These are phyloP conservation scores for Hygrocybe coccinea DNA, from an alignment of 768 basidiomycete genomes.

Conservation along the genomic window DNA sequence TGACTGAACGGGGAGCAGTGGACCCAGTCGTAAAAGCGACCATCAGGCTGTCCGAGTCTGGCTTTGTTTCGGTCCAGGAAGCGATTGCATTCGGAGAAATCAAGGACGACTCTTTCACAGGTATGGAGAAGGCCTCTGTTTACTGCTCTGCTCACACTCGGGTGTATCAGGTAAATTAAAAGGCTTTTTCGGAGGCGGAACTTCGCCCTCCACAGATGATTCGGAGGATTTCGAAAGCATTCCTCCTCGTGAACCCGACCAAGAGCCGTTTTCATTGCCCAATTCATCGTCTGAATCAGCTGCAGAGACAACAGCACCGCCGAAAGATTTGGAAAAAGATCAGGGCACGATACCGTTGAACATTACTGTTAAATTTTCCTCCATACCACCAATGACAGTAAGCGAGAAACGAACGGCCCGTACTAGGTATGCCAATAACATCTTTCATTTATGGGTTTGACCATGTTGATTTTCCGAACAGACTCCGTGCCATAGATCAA, in stretches of 20 bases:
- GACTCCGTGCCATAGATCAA: slow-evolving; percentile 72
- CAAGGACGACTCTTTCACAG: slow-evolving; percentile 73
- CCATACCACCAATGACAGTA: slow-evolving; percentile 69
- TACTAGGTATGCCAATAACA: slow-evolving; percentile 51
- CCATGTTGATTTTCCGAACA: slow-evolving; percentile 25
- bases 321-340: slow-evolving; percentile 38
- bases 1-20: slow-evolving; percentile 74
- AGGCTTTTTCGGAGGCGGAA: slow-evolving; percentile 70
- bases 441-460: neutral
- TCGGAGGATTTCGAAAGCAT: slow-evolving; percentile 35
- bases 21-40: slow-evolving; percentile 88
- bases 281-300: slow-evolving; percentile 33
- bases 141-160: slow-evolving; percentile 8
- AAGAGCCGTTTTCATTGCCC: slow-evolving; percentile 32
- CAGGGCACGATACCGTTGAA: slow-evolving; percentile 62
- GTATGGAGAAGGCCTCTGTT: slow-evolving; percentile 33
- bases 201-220: slow-evolving; percentile 39
- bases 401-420: slow-evolving; percentile 72
- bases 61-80: slow-evolving; percentile 75
- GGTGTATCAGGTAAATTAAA: slow-evolving; percentile 70
- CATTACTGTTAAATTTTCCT: slow-evolving; percentile 57
- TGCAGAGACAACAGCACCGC: slow-evolving; percentile 29
- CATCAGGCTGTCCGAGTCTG: slow-evolving; percentile 77
- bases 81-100: slow-evolving; percentile 77
- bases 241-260: slow-evolving; percentile 38